Conservation (phyloP, 352 stramenopile genomes). For the Phytophthora fragariaefolia region DNA sequence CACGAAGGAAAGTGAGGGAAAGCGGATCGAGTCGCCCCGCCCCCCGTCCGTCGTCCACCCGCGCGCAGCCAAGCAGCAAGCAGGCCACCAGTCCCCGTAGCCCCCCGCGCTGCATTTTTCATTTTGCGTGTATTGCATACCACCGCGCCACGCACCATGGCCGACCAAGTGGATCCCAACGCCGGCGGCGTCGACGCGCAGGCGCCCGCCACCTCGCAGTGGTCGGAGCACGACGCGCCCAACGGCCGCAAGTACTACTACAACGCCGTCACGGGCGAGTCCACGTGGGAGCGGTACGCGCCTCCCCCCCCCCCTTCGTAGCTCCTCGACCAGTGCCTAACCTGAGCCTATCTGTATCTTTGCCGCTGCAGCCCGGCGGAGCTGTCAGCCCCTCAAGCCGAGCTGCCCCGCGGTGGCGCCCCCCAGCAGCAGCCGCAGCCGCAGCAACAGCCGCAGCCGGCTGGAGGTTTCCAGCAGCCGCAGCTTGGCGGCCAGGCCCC, state of each 20-base stretch:
- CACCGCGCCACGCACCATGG: slow-evolving; percentile 47
- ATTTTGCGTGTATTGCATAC: slow-evolving; percentile 60
- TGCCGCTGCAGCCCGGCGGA: slow-evolving; percentile 56
- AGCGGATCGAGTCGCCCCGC: slow-evolving; percentile 22
- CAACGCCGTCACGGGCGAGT: slow-evolving; percentile 91
- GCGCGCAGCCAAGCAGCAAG: slow-evolving; percentile 1
- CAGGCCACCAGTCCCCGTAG: slow-evolving; percentile 1
- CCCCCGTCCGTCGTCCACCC: slow-evolving; percentile 23
- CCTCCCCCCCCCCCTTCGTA: not conserved
- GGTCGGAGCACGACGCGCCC: slow-evolving; percentile 91
- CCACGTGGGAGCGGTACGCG: slow-evolving; percentile 89
- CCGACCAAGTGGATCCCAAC: slow-evolving; percentile 69
- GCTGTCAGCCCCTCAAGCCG: slow-evolving; percentile 46
- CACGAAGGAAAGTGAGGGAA: slow-evolving; percentile 32
- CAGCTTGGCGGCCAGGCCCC: slow-evolving; percentile 48
- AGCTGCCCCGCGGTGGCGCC: slow-evolving; percentile 41
- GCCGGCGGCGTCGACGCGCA: slow-evolving; percentile 39
- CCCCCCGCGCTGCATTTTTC: slow-evolving; percentile 47
- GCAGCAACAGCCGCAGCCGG: slow-evolving; percentile 25
- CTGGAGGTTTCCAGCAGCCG: slow-evolving; percentile 38
- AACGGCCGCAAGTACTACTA: slow-evolving; percentile 94
- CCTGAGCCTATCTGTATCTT: not conserved
- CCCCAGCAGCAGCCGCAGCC: slow-evolving; percentile 35
- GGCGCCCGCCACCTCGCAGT: slow-evolving; percentile 56
- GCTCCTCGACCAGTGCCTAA: not conserved